phyloP scores from a whole-genome alignment of 257 asterid species.

The Haberlea rhodopensis region DNA sequence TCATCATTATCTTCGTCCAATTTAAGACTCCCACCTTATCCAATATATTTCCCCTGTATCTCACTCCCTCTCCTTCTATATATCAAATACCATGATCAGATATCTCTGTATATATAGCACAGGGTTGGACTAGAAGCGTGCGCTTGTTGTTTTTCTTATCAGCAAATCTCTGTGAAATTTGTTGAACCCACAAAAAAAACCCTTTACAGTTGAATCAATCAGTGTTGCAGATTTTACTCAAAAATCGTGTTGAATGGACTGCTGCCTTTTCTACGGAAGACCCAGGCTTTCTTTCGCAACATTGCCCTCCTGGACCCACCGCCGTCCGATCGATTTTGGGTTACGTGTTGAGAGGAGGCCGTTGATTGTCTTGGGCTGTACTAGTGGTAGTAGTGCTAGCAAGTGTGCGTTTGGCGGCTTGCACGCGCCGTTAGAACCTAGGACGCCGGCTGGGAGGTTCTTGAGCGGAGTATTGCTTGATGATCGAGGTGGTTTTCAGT shows the following conservation, averaged over 20 bases:
- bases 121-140: background rate
- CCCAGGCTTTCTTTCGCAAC: constrained; percentile 30
- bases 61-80: background rate
- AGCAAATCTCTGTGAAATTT: background rate
- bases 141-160: no score
- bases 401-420: constrained; percentile 55
- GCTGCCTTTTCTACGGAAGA: constrained; percentile 38
- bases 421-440: constrained; percentile 71
- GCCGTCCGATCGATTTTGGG: constrained; percentile 26
- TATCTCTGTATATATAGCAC: background rate
- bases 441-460: constrained; percentile 59
- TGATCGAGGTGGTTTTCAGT: constrained; percentile 47
- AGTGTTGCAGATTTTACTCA: background rate
- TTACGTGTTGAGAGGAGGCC: constrained; percentile 27
- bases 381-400: constrained; percentile 20
- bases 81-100: background rate
- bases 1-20: background rate
- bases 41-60: background rate
- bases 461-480: constrained; percentile 58
- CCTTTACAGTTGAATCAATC: background rate
- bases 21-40: background rate
- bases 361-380: constrained; percentile 30
- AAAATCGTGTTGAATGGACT: constrained; percentile 58
- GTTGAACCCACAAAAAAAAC: background rate
- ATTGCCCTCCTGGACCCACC: constrained; percentile 20